These are phyloP conservation scores for Gliomastix tumulicola DNA, from an alignment of 2,329 filamentous ascomycete genomes.

Conservation along the genomic window DNA sequence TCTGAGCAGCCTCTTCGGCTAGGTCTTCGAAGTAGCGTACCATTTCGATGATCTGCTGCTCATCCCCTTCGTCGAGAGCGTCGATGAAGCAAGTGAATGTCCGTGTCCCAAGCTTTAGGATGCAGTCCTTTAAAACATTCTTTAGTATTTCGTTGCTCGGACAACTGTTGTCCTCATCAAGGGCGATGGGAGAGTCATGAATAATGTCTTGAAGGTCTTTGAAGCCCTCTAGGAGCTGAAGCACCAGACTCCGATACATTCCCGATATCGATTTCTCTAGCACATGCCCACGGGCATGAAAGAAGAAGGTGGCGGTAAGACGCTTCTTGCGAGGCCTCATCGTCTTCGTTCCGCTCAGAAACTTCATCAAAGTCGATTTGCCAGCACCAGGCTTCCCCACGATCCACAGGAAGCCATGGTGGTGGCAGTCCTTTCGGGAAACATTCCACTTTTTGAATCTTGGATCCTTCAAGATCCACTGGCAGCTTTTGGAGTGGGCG, in stretches of 20 bases:
- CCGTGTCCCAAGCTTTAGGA: neutral
- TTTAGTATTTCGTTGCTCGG: neutral
- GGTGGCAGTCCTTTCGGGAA: slow-evolving; percentile 7
- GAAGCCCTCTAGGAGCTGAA: slow-evolving; percentile 30
- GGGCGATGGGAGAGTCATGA: slow-evolving; percentile 9
- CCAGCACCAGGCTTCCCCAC: slow-evolving; percentile 36
- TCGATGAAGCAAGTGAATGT: slow-evolving; percentile 6
- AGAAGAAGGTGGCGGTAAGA: slow-evolving; percentile 32
- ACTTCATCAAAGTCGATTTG: slow-evolving; percentile 42
- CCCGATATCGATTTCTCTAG: slow-evolving; percentile 37
- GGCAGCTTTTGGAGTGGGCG: slow-evolving; percentile 28
- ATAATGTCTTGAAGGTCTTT: slow-evolving; percentile 24
- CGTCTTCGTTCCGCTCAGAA: slow-evolving; percentile 12
- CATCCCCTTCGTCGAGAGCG: slow-evolving; percentile 10
- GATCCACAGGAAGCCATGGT: slow-evolving; percentile 37
- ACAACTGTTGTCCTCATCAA: neutral
- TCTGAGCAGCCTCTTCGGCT: slow-evolving; percentile 14
- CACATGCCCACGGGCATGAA: slow-evolving; percentile 28
- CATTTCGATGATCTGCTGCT: slow-evolving; percentile 18
- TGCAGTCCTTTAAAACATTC: neutral
- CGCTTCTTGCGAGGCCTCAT: slow-evolving; percentile 13
- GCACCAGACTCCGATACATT: slow-evolving; percentile 41
- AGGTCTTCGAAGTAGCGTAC: slow-evolving; percentile 30
- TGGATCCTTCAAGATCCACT: slow-evolving; percentile 26
- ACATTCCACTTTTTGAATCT: slow-evolving; percentile 30